phyloP scores from a whole-genome alignment of 345 rosid species.

The Syzygium jambos region DNA sequence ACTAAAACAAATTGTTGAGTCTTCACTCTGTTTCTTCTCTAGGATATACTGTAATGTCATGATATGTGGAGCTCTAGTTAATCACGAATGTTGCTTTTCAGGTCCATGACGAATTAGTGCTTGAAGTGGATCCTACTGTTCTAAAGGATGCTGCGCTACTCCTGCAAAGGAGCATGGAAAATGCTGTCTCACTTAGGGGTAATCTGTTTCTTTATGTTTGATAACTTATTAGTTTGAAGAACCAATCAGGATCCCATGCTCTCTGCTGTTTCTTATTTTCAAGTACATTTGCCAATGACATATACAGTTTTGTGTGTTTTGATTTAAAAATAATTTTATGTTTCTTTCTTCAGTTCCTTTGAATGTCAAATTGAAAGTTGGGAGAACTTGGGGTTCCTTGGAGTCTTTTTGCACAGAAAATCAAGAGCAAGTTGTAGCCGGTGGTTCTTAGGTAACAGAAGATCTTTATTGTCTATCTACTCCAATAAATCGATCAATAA shows the following conservation, averaged over 20 bases:
- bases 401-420: slow-evolving; percentile 44
- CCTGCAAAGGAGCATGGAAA: slow-evolving; percentile 72
- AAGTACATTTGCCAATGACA: neutral
- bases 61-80: neutral
- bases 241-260: neutral
- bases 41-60: neutral
- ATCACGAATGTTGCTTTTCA: slow-evolving; percentile 4
- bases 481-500: neutral
- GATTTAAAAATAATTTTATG: neutral
- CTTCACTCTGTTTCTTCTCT: neutral
- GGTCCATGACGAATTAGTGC: slow-evolving; percentile 93
- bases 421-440: neutral
- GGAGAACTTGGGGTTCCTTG: slow-evolving; percentile 94
- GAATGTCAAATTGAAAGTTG: slow-evolving; percentile 74
- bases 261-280: neutral
- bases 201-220: neutral
- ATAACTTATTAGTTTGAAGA: neutral
- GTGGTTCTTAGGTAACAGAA: slow-evolving; percentile 10
- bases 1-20: neutral
- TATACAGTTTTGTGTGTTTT: neutral
- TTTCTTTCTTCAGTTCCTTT: slow-evolving; percentile 54
- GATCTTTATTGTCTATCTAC: neutral
- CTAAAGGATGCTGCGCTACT: slow-evolving; percentile 66
- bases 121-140: slow-evolving; percentile 73
- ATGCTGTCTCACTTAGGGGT: slow-evolving; percentile 69